These are phyloP conservation scores for Teratosphaeria viscida DNA, from an alignment of 2,329 filamentous ascomycete genomes.

Conservation along the genomic window DNA sequence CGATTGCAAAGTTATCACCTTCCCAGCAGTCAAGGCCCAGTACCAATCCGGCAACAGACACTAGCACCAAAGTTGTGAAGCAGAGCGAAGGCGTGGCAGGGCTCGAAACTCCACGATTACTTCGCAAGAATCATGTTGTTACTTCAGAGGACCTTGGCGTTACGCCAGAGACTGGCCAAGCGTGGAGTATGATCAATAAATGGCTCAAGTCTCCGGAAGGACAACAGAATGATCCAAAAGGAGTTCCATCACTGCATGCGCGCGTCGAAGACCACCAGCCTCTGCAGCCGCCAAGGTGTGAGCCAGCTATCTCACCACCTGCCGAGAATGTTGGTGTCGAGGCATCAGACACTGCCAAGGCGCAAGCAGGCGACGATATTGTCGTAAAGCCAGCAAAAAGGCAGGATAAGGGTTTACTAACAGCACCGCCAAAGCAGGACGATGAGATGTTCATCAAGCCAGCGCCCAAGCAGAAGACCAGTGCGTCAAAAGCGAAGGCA, in stretches of 20 bases:
- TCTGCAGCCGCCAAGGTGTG: not conserved
- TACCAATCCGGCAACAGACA: not conserved
- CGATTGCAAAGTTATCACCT: not conserved
- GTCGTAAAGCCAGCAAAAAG: constrained; percentile 3
- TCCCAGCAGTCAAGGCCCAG: not conserved
- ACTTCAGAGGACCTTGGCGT: not conserved
- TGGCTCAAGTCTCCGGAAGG: not conserved
- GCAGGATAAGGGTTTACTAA: not conserved
- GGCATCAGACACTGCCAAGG: not conserved
- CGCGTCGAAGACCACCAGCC: not conserved
- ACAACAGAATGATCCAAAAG: not conserved
- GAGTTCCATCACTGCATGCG: not conserved
- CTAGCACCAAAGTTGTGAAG: not conserved
- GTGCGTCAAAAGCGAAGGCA: constrained; percentile 4
- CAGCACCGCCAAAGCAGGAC: not conserved
- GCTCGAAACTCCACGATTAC: not conserved
- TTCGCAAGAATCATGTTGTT: not conserved
- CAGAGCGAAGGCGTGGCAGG: not conserved
- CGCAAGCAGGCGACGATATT: constrained; percentile 1
- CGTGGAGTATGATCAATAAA: not conserved
- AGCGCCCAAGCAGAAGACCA: constrained; percentile 8
- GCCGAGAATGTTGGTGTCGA: not conserved
- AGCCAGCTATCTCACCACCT: not conserved
- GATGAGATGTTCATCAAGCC: constrained; percentile 11
- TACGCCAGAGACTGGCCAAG: not conserved